phyloP scores from a whole-genome alignment of 768 basidiomycete genomes.

The Lyophyllum shimeji region DNA sequence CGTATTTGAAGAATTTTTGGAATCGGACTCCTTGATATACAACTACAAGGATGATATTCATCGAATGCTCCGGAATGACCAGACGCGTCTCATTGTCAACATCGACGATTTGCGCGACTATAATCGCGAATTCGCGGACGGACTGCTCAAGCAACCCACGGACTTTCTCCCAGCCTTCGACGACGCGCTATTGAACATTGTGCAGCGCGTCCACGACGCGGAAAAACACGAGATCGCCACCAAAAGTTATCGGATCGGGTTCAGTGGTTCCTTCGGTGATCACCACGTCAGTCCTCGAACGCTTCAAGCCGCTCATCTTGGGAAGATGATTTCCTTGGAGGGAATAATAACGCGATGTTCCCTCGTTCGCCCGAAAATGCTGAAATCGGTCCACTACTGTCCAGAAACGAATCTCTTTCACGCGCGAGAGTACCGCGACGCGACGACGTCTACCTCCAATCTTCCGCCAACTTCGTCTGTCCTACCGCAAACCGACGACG shows the following conservation, averaged over 20 bases:
- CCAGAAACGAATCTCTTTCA: conserved; percentile 84
- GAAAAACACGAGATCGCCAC: conserved; percentile 81
- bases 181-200: conserved; percentile 71
- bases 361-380: conserved; percentile 97
- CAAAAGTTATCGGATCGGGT: conserved; percentile 84
- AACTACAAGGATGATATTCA: conserved; percentile 87
- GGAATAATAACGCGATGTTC: conserved; percentile 99
- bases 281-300: conserved; percentile 96
- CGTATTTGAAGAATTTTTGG: conserved; percentile 82
- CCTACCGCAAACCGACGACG: conserved; percentile 90
- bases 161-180: conserved; percentile 91
- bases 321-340: conserved; percentile 96
- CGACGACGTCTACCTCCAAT: conserved; percentile 82
- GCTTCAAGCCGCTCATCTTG: conserved; percentile 82
- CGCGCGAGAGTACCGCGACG: conserved; percentile 89
- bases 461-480: conserved; percentile 83
- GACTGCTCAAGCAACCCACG: conserved; percentile 84
- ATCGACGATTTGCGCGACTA: conserved; percentile 95
- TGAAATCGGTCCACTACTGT: conserved; percentile 95
- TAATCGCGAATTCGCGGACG: conserved; percentile 83
- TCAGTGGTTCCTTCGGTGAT: conserved; percentile 96
- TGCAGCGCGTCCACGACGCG: conserved; percentile 71
- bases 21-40: conserved; percentile 61
- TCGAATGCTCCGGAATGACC: conserved; percentile 78
- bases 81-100: conserved; percentile 90